phyloP scores from a whole-genome alignment of 2,329 filamentous ascomycete genomes.

The Ceratocystis smalleyi region DNA sequence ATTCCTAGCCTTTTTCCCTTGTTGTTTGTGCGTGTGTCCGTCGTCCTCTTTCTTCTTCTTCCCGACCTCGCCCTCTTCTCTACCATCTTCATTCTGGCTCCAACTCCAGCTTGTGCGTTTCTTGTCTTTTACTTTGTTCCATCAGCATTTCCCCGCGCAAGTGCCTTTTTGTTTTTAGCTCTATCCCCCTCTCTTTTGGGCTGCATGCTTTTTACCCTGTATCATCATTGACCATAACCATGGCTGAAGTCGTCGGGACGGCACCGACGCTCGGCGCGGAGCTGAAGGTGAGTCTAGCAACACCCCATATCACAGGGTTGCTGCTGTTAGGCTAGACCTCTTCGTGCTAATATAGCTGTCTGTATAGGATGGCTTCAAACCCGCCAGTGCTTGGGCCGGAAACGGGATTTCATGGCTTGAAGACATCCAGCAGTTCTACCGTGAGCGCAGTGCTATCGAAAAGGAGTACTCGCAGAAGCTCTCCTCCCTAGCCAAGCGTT shows the following conservation, averaged over 20 bases:
- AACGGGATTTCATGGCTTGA: conserved; percentile 89
- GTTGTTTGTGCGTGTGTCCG: conserved; percentile 6
- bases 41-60: neutral
- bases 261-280: conserved; percentile 82
- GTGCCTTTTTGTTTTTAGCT: conserved; percentile 18
- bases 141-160: conserved; percentile 14
- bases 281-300: conserved; percentile 60
- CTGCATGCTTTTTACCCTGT: conserved; percentile 12
- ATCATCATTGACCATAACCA: conserved; percentile 45
- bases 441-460: conserved; percentile 83
- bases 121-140: neutral
- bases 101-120: neutral
- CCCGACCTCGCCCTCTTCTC: neutral
- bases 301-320: neutral
- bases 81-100: neutral
- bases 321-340: neutral
- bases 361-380: conserved; percentile 81
- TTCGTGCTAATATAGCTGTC: neutral
- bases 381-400: conserved; percentile 79
- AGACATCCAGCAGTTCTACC: conserved; percentile 93
- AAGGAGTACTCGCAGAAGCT: conserved; percentile 93
- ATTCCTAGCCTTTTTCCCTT: conserved; percentile 12
- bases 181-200: neutral
- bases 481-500: conserved; percentile 77
- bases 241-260: conserved; percentile 63